phyloP scores from a whole-genome alignment of 805 yeast species.

The Lachancea cidri region DNA sequence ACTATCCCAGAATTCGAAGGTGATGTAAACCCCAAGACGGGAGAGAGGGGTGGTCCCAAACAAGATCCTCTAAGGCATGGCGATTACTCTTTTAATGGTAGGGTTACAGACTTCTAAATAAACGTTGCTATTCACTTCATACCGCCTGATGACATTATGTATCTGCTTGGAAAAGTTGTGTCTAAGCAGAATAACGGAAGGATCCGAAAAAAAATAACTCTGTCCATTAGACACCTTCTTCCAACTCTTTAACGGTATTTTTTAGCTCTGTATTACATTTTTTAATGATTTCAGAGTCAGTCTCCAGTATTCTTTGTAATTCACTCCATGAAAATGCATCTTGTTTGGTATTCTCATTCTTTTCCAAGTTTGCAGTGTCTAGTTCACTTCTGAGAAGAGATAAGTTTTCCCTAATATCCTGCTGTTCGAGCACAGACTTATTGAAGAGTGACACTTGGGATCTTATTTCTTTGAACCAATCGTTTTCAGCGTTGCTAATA shows the following conservation, averaged over 20 bases:
- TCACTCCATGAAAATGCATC: constrained; percentile 28
- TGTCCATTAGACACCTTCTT: constrained; percentile 13
- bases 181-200: no score
- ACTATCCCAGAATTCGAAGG: constrained; percentile 96
- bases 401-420: constrained; percentile 26
- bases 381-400: constrained; percentile 26
- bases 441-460: constrained; percentile 31
- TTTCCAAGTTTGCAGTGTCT: constrained; percentile 7
- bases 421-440: constrained; percentile 26
- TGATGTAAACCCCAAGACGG: constrained; percentile 85
- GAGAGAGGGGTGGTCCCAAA: constrained; percentile 95
- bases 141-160: no score
- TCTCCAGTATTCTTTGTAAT: constrained; percentile 28
- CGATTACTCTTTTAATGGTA: constrained; percentile 92
- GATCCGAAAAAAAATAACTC: no score
- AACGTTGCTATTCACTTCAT: no score
- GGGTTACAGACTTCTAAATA: constrained; percentile 84
- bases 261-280: constrained; percentile 18
- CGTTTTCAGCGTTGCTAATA: constrained; percentile 38
- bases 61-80: constrained; percentile 91
- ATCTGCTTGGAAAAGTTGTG: no score
- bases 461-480: constrained; percentile 43
- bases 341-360: constrained; percentile 6
- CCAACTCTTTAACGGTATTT: constrained; percentile 12
- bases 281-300: constrained; percentile 31